phyloP scores from a whole-genome alignment of 2,329 filamentous ascomycete genomes.

The Tolypocladium capitatum region DNA sequence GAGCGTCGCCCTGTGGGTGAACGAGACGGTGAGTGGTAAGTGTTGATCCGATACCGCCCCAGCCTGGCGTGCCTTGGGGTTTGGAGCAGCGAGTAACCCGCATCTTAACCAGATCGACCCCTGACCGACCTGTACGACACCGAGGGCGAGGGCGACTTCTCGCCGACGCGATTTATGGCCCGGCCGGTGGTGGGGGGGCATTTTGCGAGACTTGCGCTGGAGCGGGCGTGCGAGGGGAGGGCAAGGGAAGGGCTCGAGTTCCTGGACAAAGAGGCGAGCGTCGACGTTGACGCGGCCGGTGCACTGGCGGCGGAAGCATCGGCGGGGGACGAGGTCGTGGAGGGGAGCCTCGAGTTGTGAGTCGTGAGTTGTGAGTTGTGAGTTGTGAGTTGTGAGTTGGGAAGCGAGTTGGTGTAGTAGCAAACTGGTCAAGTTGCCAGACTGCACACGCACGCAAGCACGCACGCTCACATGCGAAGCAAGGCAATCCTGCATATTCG shows the following conservation, averaged over 20 bases:
- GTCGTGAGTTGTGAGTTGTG: not conserved
- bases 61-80: not conserved
- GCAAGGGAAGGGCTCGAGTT: constrained; percentile 45
- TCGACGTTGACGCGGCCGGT: not conserved
- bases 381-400: not conserved
- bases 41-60: not conserved
- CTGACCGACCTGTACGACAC: constrained; percentile 77
- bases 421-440: not conserved
- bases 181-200: constrained; percentile 74
- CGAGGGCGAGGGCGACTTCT: constrained; percentile 62
- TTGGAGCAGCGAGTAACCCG: not conserved
- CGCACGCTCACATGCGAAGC: not conserved
- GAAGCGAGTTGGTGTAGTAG: too few relatives aligned
- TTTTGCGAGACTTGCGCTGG: constrained; percentile 73
- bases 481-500: not conserved
- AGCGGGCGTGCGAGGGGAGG: constrained; percentile 62
- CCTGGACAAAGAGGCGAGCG: constrained; percentile 19
- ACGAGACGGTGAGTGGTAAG: constrained; percentile 59
- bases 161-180: constrained; percentile 64
- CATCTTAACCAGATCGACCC: constrained; percentile 41
- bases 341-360: not conserved
- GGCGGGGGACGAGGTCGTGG: not conserved
- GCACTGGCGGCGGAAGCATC: not conserved
- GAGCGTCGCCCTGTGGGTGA: constrained; percentile 66
- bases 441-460: not conserved